Evolutionary conservation across 2,329 filamentous ascomycete genomes (phyloP).

Genomic region (Aspergillus fructus): DNA sequence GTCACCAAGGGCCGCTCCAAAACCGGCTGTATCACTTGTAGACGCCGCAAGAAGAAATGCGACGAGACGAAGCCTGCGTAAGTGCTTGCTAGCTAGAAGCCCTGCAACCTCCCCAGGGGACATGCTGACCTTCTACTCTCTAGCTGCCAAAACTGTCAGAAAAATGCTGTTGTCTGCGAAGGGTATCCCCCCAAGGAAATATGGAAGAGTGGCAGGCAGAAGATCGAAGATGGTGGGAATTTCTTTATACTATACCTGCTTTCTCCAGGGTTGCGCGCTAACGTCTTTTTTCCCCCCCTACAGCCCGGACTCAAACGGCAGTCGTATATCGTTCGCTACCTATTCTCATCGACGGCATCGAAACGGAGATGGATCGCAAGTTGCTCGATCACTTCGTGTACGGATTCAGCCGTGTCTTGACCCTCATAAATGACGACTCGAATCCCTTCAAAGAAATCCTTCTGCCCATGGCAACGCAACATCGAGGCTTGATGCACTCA

Average conservation of each 20-base stretch:
- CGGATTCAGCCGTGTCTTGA: conserved; percentile 76
- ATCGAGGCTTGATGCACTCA: conserved; percentile 86
- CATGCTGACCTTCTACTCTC: neutral
- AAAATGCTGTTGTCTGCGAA: conserved; percentile 89
- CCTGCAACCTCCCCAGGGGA: neutral
- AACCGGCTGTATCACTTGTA: conserved; percentile 59
- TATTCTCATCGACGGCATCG: conserved; percentile 73
- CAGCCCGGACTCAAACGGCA: conserved; percentile 33
- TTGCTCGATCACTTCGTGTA: conserved; percentile 83
- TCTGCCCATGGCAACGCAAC: conserved; percentile 74
- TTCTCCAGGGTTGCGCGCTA: neutral
- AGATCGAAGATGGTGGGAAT: conserved; percentile 60
- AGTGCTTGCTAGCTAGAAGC: conserved; percentile 31
- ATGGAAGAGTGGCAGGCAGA: conserved; percentile 83
- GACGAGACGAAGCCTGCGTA: conserved; percentile 47
- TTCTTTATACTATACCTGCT: neutral
- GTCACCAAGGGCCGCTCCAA: conserved; percentile 70
- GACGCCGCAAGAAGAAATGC: conserved; percentile 62
- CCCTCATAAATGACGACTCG: conserved; percentile 73
- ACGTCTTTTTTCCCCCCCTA: conserved; percentile 11
- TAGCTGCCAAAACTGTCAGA: conserved; percentile 73
- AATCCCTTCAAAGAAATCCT: conserved; percentile 86
- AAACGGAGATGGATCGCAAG: conserved; percentile 73
- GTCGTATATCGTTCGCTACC: conserved; percentile 47
- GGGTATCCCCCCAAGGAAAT: conserved; percentile 83